Conservation (phyloP, 805 yeast genomes). For the Diddensiella transvaalensis region DNA sequence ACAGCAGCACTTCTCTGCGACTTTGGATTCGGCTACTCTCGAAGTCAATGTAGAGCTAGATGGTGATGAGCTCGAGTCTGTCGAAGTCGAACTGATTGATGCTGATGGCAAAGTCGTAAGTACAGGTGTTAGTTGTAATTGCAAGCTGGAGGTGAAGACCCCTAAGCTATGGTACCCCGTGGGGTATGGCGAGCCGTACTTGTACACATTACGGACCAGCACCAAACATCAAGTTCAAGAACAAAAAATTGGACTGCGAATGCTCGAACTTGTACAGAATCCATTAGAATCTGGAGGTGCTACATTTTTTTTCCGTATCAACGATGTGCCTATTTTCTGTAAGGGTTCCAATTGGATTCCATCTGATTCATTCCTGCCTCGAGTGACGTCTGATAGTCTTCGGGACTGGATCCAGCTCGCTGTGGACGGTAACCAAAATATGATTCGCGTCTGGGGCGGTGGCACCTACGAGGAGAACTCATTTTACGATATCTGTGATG, state of each 20-base stretch:
- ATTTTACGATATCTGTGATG: conserved; percentile 43
- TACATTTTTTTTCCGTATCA: conserved; percentile 41
- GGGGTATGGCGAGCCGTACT: conserved; percentile 7
- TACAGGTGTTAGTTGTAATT: background rate
- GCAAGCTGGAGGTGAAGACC: background rate
- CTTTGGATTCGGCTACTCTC: background rate
- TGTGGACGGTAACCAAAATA: conserved; percentile 40
- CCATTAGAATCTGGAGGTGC: conserved; percentile 30
- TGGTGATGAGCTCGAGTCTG: background rate
- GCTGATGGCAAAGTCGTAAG: background rate
- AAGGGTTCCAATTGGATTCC: conserved; percentile 50
- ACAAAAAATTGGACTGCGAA: background rate
- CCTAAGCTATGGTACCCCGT: conserved; percentile 11
- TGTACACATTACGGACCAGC: conserved; percentile 1
- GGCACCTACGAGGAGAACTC: conserved; percentile 42
- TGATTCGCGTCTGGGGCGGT: conserved; percentile 49
- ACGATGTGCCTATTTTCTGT: conserved; percentile 37
- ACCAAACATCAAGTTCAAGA: conserved; percentile 12
- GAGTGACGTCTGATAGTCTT: conserved; percentile 34
- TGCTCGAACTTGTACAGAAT: background rate
- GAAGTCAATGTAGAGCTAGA: background rate
- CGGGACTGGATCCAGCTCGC: conserved; percentile 35
- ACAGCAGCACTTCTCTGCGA: background rate
- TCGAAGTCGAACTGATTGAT: background rate
- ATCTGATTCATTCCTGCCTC: conserved; percentile 39